Conservation (phyloP, 305 asterid species). For the Caryopteris hybrid region DNA sequence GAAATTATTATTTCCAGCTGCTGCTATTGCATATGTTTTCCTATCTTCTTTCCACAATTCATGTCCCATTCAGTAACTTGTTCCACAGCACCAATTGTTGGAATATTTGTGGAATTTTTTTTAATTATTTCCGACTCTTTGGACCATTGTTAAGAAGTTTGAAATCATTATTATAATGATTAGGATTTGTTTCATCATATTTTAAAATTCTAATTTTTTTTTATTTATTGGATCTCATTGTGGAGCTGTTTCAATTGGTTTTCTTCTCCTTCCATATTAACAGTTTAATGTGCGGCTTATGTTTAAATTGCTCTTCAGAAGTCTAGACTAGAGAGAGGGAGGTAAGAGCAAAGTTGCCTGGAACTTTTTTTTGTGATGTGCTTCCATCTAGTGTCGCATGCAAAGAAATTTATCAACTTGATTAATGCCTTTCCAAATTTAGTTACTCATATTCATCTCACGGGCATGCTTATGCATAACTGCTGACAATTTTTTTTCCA, state of each 20-base stretch:
- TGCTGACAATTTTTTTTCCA: slow-evolving; percentile 25
- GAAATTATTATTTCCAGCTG: neutral
- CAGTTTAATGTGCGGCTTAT: neutral
- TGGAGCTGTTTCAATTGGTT: slow-evolving; percentile 7
- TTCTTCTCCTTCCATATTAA: neutral
- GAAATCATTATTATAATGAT: neutral
- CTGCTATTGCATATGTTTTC: neutral
- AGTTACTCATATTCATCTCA: slow-evolving; percentile 5
- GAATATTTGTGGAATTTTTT: neutral
- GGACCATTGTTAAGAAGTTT: neutral
- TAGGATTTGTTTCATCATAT: neutral
- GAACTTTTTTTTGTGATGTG: neutral
- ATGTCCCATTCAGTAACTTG: neutral
- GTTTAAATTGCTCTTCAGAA: neutral
- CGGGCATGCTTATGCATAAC: slow-evolving; percentile 13
- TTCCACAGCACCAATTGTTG: neutral
- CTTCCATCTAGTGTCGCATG: neutral
- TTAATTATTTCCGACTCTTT: neutral
- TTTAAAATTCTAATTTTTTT: too few species aligned
- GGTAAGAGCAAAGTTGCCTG: neutral
- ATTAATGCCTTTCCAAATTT: slow-evolving; percentile 2
- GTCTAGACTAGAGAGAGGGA: neutral
- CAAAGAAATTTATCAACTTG: neutral
- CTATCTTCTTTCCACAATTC: neutral
- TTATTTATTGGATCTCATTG: slow-evolving; percentile 2